phyloP scores from a whole-genome alignment of 768 basidiomycete species.

The Rhizopogon vulgaris region DNA sequence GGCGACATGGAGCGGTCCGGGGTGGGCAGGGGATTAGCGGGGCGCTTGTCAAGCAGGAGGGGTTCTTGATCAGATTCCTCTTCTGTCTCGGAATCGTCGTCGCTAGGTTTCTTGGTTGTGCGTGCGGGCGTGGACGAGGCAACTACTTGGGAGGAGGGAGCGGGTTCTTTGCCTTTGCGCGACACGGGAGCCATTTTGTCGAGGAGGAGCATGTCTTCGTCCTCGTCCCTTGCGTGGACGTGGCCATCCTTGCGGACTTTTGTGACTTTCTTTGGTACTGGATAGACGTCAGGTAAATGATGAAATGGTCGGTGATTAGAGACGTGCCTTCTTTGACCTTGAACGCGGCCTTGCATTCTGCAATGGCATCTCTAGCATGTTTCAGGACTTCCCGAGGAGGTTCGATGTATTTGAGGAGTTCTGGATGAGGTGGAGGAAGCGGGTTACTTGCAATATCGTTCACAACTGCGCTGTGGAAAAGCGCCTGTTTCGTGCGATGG shows the following conservation, averaged over 20 bases:
- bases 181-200: slow-evolving; percentile 23
- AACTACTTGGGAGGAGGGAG: slow-evolving; percentile 6
- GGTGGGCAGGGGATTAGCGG: slow-evolving; percentile 35
- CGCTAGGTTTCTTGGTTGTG: slow-evolving; percentile 19
- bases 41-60: slow-evolving; percentile 11
- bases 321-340: slow-evolving; percentile 71
- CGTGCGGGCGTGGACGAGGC: slow-evolving; percentile 1
- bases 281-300: neutral
- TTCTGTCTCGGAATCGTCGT: slow-evolving; percentile 55
- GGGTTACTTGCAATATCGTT: slow-evolving; percentile 69
- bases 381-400: slow-evolving; percentile 68
- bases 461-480: slow-evolving; percentile 82
- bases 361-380: slow-evolving; percentile 46
- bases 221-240: slow-evolving; percentile 54
- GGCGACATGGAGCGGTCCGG: slow-evolving; percentile 47
- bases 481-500: slow-evolving; percentile 89
- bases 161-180: neutral
- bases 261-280: slow-evolving; percentile 61
- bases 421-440: slow-evolving; percentile 80
- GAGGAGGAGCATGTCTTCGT: slow-evolving; percentile 54
- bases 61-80: slow-evolving; percentile 30
- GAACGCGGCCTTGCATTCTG: slow-evolving; percentile 58
- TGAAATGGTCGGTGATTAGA: neutral
- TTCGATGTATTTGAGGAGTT: slow-evolving; percentile 77
- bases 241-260: slow-evolving; percentile 59